Evolutionary conservation across 148 eudicot species (phyloP).

Genomic region (Chenopodium formosanum): DNA sequence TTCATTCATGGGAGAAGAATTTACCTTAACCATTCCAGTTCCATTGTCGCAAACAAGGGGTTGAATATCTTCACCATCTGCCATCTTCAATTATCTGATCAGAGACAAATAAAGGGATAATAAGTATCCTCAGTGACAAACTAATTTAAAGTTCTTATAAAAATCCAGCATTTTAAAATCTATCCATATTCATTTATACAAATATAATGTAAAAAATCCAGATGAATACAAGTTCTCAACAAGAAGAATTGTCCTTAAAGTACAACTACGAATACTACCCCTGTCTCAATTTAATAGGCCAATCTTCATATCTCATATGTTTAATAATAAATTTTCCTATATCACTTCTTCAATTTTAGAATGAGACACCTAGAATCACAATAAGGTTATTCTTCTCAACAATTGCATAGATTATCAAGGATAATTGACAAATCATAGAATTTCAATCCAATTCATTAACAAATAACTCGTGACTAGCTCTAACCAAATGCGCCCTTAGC

Average conservation of each 20-base stretch:
- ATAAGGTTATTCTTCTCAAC: neutral
- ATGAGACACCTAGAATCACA: neutral
- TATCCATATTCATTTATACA: neutral
- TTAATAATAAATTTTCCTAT: too few species aligned
- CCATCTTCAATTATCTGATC: constrained; percentile 34
- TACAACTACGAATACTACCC: neutral
- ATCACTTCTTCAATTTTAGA: neutral
- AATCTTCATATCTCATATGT: neutral
- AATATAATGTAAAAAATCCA: neutral
- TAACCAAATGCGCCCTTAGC: neutral
- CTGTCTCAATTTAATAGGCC: neutral
- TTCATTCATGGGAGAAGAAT: neutral
- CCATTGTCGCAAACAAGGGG: constrained; percentile 57
- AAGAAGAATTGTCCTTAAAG: neutral
- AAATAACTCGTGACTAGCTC: neutral
- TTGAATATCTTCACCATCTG: constrained; percentile 45
- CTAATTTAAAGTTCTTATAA: neutral
- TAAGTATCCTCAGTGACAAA: neutral
- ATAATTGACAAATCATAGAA: too few species aligned
- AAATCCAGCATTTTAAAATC: neutral
- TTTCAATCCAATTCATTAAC: too few species aligned
- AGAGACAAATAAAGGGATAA: neutral
- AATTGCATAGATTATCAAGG: neutral
- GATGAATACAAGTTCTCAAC: neutral
- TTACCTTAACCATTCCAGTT: constrained; percentile 49